These are phyloP conservation scores for Helotiales sp. DNA, from an alignment of 2,329 filamentous ascomycete genomes.

Conservation along the genomic window DNA sequence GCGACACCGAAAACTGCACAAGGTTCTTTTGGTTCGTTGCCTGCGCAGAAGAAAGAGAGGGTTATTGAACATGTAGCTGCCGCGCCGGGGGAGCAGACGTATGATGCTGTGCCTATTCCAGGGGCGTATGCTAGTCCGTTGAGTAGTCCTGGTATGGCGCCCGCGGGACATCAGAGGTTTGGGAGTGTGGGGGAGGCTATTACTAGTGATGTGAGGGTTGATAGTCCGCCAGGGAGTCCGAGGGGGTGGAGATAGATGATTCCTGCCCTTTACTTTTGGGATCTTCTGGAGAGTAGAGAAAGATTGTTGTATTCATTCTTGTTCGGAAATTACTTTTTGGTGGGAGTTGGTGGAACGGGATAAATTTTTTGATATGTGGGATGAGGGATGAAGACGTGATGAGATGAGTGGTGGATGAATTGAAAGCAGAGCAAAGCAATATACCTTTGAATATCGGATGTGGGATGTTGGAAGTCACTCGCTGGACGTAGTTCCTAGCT, in stretches of 20 bases:
- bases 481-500: conserved; percentile 17
- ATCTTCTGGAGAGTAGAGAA: not conserved
- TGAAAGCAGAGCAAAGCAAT: conserved; percentile 1
- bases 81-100: conserved; percentile 79
- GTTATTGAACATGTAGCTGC: conserved; percentile 64
- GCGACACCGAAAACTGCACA: conserved; percentile 72
- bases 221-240: conserved; percentile 34
- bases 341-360: not conserved
- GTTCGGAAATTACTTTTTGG: not conserved
- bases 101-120: conserved; percentile 85
- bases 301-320: conserved; percentile 2
- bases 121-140: conserved; percentile 69
- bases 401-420: not conserved
- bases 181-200: conserved; percentile 33
- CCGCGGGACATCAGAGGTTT: conserved; percentile 38
- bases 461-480: conserved; percentile 15
- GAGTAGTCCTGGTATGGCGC: conserved; percentile 46
- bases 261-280: not conserved
- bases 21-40: conserved; percentile 59
- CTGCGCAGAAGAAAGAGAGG: conserved; percentile 33
- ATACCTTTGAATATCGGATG: not conserved
- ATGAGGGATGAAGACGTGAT: no score
- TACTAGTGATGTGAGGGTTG: conserved; percentile 32
- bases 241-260: conserved; percentile 26
- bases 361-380: not conserved